Conservation (phyloP, 495 filamentous ascomycete genomes). For the Aspergillus incahuasiensis region DNA sequence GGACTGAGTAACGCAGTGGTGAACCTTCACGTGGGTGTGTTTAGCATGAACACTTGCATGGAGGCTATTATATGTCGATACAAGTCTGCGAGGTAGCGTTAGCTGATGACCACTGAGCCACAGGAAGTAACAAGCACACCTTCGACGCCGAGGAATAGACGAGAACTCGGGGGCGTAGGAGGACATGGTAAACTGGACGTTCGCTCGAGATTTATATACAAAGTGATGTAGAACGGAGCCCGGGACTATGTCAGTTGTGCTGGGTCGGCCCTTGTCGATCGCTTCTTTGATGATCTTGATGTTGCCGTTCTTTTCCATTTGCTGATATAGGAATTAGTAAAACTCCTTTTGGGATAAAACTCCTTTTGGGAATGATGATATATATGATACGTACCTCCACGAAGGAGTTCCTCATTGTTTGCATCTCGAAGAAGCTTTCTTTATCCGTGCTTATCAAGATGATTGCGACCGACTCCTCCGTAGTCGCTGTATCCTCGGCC, state of each 20-base stretch:
- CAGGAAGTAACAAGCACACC: conserved; percentile 28
- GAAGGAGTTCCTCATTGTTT: conserved; percentile 76
- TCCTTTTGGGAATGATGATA: neutral
- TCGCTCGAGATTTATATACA: conserved; percentile 85
- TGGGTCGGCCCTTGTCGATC: conserved; percentile 64
- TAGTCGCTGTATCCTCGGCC: conserved; percentile 35
- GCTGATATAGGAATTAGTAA: conserved; percentile 19
- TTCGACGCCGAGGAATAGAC: conserved; percentile 59
- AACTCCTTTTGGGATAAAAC: neutral
- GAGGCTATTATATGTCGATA: conserved; percentile 78
- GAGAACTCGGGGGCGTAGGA: conserved; percentile 69
- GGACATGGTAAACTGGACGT: conserved; percentile 95
- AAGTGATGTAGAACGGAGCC: conserved; percentile 82
- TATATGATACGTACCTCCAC: conserved; percentile 49
- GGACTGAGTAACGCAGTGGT: conserved; percentile 69
- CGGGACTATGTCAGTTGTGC: conserved; percentile 68
- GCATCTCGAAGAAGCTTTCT: conserved; percentile 86
- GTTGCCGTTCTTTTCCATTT: conserved; percentile 70
- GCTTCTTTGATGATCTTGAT: conserved; percentile 70
- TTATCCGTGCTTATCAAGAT: conserved; percentile 89
- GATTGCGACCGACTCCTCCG: conserved; percentile 78
- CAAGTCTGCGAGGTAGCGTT: conserved; percentile 45
- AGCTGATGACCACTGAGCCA: no score
- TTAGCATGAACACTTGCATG: conserved; percentile 81
- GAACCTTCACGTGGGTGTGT: conserved; percentile 76